Evolutionary conservation across 176 grass and related monocot species (phyloP), one percentile per base, ranked within the genome.

Genomic region (Elymus sibiricus): DNA sequence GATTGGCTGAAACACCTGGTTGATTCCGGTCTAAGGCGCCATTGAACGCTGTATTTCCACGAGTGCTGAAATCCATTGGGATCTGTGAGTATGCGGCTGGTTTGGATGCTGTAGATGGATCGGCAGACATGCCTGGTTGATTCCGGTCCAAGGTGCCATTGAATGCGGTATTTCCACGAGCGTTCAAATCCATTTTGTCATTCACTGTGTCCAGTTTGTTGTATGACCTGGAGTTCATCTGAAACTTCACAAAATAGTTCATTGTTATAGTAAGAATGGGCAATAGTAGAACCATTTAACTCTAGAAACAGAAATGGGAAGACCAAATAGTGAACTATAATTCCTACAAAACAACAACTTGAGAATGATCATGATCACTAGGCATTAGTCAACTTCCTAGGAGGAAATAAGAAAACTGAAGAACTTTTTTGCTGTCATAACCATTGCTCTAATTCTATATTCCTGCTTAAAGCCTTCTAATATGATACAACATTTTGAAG

Each of bases 151-250:
- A 59, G 69, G 46, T 81, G 42, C 84, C 76, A 15, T 77, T 80
- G 21, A 70, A 77, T 3, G 2, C 44, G 11, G 75, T 16, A 31
- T 70, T 83, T 65, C 76, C 60, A 55, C 19, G 17, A 28, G 64
- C 27, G 55, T 55, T 63, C 56, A 76, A 83, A 67, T 90, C 91
- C 74, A 89, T 80, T 66, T 62, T 85, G 42, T 77, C 82, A 76
- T 86, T 86, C 17, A 44, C 70, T 32, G 76, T 26, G 53, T 80
- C 61, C 38, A 82, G 51, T 64, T 91, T 93, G 65, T 64, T 93
- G 72, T 91, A 82, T 67, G 85, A 68, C 64, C 77, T 93, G n/a
- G 70, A 79, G 79, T 83, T 77, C 85, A 91, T 88, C 92, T 93
- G 86, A 83, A 92, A 91, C 43, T 74, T 68, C 44, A 70, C 22